Evolutionary conservation across 1,284 basidiomycete species (phyloP).

Genomic region (Rhodotorula sp.): DNA sequence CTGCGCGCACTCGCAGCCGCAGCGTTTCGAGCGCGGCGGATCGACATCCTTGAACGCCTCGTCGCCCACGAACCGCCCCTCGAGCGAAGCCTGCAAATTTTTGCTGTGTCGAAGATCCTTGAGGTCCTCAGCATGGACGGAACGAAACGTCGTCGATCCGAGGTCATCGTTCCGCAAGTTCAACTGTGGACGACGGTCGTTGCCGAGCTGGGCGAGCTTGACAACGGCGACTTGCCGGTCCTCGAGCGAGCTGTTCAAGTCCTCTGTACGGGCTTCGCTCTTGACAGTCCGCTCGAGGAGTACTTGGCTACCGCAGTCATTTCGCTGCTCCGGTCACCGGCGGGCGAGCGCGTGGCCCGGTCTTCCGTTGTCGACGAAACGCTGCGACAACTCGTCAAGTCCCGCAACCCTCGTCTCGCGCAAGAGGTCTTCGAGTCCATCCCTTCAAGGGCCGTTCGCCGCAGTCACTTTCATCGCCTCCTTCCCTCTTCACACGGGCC

Average conservation of each 20-base stretch:
- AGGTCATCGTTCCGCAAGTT: not conserved
- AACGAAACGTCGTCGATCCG: not conserved
- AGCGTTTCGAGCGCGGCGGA: slow-evolving; percentile 2
- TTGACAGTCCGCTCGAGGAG: not conserved
- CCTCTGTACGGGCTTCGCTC: not conserved
- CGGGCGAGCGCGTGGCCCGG: too few relatives aligned
- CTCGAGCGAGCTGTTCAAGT: not conserved
- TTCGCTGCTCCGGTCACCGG: not conserved
- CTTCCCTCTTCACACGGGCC: slow-evolving; percentile 1
- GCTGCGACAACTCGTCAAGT: slow-evolving; percentile 1
- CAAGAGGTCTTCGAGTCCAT: slow-evolving; percentile 3
- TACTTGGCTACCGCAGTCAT: not conserved
- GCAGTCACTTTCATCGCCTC: slow-evolving; percentile 7
- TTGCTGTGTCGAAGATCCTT: not conserved
- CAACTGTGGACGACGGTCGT: not conserved
- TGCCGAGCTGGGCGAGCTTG: not conserved
- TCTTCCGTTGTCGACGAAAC: not conserved
- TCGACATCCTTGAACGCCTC: slow-evolving; percentile 10
- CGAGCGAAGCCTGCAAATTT: not conserved
- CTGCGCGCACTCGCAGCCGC: not conserved
- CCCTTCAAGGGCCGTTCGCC: not conserved
- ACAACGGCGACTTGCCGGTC: not conserved
- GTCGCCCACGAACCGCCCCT: not conserved
- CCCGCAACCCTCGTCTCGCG: slow-evolving; percentile 4
- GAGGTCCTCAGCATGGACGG: not conserved